Base-by-base conservation (phyloP, 106 monocot genomes). In the Ottelia alismoides region DNA sequence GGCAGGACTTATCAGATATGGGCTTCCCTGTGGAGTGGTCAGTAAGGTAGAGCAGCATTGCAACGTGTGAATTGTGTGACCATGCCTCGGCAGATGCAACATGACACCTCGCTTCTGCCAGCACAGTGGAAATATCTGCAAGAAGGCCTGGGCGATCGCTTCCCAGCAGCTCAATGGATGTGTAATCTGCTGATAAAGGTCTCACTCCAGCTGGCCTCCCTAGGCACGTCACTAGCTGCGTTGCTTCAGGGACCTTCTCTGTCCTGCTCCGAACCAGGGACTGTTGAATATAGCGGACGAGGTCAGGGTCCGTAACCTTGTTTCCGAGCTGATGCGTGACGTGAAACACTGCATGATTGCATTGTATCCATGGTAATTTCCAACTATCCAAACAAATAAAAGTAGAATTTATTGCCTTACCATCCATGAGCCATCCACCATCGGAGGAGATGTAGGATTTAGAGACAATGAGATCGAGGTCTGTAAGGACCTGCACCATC, bases 371-470 rank as follows among this genome's bases (percentile, higher is more conserved):
- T n/a, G n/a, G n/a, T n/a, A n/a, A n/a, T n/a, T n/a, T n/a, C n/a
- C n/a, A n/a, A n/a, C n/a, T n/a, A n/a, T n/a, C n/a, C n/a, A n/a
- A n/a, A n/a, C 35, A 35, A 35, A 12, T 35, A 35, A 35, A 6
- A 35, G 12, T 35, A 35, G 35, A 35, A 35, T 1, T 2, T 21
- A 54, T 11, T 26, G 2, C 6, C 10, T 3, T 58, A 55, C 84
- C 84, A 51, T 84, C 84, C 78, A 84, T 84, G 47, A 79, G 67
- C 84, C 84, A 79, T 20, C 55, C 77, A 31, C 80, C 80, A 30
- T 85, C 80, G 31, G 85, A 77, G 0, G 85, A 77, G 25, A 77
- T 77, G 77, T 77, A 77, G 31, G 85, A 73, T 53, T 80, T 85
- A 61, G 73, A 68, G 60, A 85, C 71, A 50, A 80, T 25, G 44